Percentiles rank a stretch among this genome's conserved stretches.
Evolutionary conservation across 108 stramenopile species (phyloP).

Genomic region (Aurantiochytrium sp.): DNA sequence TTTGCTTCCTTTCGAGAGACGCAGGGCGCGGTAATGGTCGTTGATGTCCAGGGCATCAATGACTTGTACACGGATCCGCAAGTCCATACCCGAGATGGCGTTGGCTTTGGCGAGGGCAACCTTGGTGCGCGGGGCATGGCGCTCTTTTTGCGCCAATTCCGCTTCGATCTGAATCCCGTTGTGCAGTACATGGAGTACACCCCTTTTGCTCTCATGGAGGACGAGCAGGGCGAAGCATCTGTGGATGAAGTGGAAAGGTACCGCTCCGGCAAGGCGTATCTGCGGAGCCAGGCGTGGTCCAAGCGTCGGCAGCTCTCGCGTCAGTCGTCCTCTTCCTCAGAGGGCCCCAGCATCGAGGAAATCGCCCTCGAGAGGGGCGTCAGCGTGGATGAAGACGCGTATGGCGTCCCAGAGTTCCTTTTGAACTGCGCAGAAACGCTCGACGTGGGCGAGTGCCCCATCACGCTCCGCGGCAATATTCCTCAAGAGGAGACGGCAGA

Average conservation of each 20-base stretch:
- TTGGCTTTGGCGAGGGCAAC: slow-evolving; percentile 8
- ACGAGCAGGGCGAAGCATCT: not conserved
- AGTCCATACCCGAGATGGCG: slow-evolving; percentile 9
- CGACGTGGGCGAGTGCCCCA: not conserved
- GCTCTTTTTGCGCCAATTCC: not conserved
- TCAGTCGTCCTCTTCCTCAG: not conserved
- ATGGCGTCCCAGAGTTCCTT: not conserved
- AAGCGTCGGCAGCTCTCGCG: not conserved
- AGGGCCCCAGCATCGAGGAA: not conserved
- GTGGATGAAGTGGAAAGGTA: not conserved
- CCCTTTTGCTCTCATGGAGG: not conserved
- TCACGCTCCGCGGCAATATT: not conserved
- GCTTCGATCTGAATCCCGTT: not conserved
- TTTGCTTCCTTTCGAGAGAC: slow-evolving; percentile 61
- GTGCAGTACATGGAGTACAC: not conserved
- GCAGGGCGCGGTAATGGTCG: slow-evolving; percentile 57
- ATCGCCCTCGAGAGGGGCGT: not conserved
- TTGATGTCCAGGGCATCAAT: slow-evolving; percentile 69
- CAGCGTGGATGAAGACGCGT: not conserved
- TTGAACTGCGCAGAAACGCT: not conserved
- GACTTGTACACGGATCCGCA: slow-evolving; percentile 83
- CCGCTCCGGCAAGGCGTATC: not conserved
- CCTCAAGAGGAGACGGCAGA: not conserved
- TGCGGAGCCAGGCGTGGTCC: not conserved
- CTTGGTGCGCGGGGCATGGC: slow-evolving; percentile 21